A percentile compares a stretch with the other conserved stretches of the same genome.
Conservation (phyloP, 345 rosid genomes). For the Eucalyptus dawsonii region DNA sequence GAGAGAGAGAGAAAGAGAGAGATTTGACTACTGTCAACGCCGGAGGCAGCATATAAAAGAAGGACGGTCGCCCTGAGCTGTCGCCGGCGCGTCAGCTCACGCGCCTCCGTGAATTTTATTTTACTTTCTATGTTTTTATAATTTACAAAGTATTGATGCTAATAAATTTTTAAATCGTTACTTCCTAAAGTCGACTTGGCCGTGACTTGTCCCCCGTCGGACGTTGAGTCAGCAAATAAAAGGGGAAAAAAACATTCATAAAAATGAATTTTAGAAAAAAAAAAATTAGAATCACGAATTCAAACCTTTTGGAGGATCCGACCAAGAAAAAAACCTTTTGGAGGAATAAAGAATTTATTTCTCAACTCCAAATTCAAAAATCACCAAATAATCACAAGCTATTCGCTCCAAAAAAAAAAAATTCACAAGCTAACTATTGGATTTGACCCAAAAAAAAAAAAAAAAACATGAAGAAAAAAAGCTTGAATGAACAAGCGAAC, state of each 20-base stretch:
- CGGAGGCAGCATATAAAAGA: not conserved
- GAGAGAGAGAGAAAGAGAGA: not conserved
- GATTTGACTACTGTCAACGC: not conserved
- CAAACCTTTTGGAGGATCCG: not conserved
- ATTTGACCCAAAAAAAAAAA: too few relatives aligned
- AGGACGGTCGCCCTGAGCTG: not conserved
- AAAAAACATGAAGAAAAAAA: not conserved
- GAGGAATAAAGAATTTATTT: not conserved
- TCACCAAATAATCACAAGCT: not conserved
- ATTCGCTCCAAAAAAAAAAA: too few relatives aligned
- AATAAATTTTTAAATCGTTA: not conserved
- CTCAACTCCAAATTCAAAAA: not conserved
- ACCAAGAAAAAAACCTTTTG: too few relatives aligned
- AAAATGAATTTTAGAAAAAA: not conserved
- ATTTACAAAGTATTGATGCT: not conserved
- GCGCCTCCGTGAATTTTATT: not conserved
- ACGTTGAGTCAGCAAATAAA: not conserved
- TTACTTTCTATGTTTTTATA: not conserved
- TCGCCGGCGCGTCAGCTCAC: not conserved
- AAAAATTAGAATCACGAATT: not conserved
- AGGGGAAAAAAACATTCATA: not conserved
- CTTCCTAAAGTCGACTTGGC: not conserved
- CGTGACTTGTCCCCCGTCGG: not conserved
- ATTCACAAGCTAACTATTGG: not conserved
- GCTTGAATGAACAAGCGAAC: not conserved